A percentile compares a stretch with the other conserved stretches of the same genome.
These are phyloP conservation scores for Lichtheimia hyalospora DNA, from an alignment of 371 early-diverging fungal genomes.

Conservation along the genomic window DNA sequence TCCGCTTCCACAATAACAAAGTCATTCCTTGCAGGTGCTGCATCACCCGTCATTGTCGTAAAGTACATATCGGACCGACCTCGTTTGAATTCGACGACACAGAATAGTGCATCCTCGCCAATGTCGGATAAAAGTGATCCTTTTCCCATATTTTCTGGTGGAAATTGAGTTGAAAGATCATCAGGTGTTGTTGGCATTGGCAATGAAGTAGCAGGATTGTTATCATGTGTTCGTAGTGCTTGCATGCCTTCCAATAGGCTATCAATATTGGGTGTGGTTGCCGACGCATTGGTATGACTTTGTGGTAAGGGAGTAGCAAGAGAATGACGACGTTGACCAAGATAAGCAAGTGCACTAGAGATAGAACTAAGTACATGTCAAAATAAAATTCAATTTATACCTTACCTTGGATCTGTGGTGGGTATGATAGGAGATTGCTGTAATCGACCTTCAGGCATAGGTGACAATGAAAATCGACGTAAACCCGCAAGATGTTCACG, in stretches of 20 bases:
- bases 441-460: constrained; percentile 13
- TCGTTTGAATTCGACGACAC: constrained; percentile 88
- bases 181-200: neutral
- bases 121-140: constrained; percentile 52
- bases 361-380: neutral
- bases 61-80: constrained; percentile 86
- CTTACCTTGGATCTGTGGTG: constrained; percentile 10
- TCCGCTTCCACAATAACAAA: constrained; percentile 96
- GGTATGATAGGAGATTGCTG: constrained; percentile 3
- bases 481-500: constrained; percentile 24
- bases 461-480: constrained; percentile 36
- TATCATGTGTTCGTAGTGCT: neutral
- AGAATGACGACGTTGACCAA: constrained; percentile 38
- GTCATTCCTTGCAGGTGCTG: constrained; percentile 47
- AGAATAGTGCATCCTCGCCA: constrained; percentile 61
- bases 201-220: constrained; percentile 5
- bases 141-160: constrained; percentile 50
- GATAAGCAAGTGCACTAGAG: constrained; percentile 7
- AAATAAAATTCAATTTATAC: neutral
- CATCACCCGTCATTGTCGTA: constrained; percentile 33
- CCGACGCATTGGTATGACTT: neutral
- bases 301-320: constrained; percentile 26
- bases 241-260: constrained; percentile 6
- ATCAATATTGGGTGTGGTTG: constrained; percentile 2
- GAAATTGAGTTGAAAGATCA: constrained; percentile 10